Conservation (phyloP, 2,329 filamentous ascomycete genomes). For the Colletotrichum musae region DNA sequence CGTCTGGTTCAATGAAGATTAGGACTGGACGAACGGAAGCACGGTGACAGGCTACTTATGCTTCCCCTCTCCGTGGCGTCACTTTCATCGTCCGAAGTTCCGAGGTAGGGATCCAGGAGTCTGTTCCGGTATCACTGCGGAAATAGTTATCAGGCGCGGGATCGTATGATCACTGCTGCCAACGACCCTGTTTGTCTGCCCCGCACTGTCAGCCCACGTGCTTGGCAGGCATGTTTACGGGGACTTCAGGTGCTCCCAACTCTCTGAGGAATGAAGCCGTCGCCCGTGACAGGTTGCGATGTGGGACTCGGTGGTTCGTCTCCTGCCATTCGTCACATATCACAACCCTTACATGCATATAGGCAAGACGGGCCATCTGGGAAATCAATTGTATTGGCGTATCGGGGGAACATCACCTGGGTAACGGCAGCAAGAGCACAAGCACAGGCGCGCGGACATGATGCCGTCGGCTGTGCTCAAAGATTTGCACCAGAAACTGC, state of each 20-base stretch:
- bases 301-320: too few relatives aligned
- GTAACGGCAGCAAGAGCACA: too few relatives aligned
- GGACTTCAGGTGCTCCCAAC: not conserved
- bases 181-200: conserved; percentile 1
- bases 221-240: conserved; percentile 11
- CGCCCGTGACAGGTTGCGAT: not conserved
- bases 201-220: conserved; percentile 33
- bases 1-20: not conserved
- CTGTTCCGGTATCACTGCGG: conserved; percentile 12
- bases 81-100: conserved; percentile 20
- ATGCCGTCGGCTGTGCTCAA: too few relatives aligned
- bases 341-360: too few relatives aligned
- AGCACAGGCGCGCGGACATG: too few relatives aligned
- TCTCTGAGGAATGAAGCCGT: not conserved
- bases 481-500: too few relatives aligned
- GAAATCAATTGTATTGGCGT: too few relatives aligned
- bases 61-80: conserved; percentile 20
- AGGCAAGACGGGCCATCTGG: too few relatives aligned
- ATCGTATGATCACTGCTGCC: conserved; percentile 25
- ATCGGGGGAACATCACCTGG: too few relatives aligned
- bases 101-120: not conserved
- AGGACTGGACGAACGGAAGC: conserved; percentile 13
- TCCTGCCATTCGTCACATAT: too few relatives aligned
- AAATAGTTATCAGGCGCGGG: conserved; percentile 27
- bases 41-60: conserved; percentile 20